Evolutionary conservation across 768 basidiomycete genomes (phyloP).

Genomic region (Atractiella rhizophila): DNA sequence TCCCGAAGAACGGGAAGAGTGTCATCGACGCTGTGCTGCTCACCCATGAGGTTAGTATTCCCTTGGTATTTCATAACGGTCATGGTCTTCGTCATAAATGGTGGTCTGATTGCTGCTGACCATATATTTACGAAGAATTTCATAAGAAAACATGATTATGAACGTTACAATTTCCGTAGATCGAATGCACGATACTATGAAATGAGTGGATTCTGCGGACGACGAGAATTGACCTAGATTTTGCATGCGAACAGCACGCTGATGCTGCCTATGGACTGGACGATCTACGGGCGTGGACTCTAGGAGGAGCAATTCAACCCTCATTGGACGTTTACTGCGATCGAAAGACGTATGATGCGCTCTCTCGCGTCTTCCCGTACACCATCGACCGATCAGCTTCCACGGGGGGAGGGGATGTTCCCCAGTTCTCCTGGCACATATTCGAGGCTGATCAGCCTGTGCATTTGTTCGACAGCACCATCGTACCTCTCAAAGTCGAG

Average conservation of each 20-base stretch:
- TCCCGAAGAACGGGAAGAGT: not conserved
- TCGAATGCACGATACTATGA: too few relatives aligned
- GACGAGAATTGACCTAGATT: too few relatives aligned
- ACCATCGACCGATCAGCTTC: constrained; percentile 49
- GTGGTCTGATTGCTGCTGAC: too few relatives aligned
- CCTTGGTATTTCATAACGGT: too few relatives aligned
- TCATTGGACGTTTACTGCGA: constrained; percentile 54
- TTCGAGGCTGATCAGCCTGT: constrained; percentile 26
- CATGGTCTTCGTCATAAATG: too few relatives aligned
- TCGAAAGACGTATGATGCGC: constrained; percentile 36
- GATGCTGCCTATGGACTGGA: constrained; percentile 69
- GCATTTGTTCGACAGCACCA: constrained; percentile 16
- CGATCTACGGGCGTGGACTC: constrained; percentile 52
- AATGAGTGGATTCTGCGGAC: too few relatives aligned
- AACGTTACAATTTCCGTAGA: too few relatives aligned
- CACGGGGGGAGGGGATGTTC: constrained; percentile 35
- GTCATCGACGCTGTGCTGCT: not conserved
- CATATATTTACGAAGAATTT: too few relatives aligned
- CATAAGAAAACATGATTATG: too few relatives aligned
- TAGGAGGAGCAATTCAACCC: constrained; percentile 36
- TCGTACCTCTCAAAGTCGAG: constrained; percentile 18
- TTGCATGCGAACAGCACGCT: too few relatives aligned
- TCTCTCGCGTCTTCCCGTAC: constrained; percentile 49
- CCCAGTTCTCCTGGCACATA: constrained; percentile 59
- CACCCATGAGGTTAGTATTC: too few relatives aligned